phyloP scores from a whole-genome alignment of 1,284 basidiomycete species.

The Uromyces viciae-fabae region DNA sequence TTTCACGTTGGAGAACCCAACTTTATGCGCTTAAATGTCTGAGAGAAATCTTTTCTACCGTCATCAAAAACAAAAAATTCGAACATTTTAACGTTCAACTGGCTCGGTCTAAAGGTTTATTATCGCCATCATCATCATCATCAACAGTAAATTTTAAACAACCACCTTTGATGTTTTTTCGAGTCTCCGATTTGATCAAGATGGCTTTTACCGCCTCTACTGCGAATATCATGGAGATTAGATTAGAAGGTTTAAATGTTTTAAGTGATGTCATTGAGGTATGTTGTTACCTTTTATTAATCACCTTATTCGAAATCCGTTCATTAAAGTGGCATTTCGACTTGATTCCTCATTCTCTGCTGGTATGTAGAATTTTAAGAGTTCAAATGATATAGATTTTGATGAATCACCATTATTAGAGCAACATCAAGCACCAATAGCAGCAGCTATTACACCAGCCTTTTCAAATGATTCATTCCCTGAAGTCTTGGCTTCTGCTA shows the following conservation, averaged over 20 bases:
- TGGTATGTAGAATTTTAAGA: constrained; percentile 66
- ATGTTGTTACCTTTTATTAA: no score
- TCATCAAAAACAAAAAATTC: constrained; percentile 67
- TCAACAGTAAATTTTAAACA: constrained; percentile 59
- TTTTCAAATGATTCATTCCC: constrained; percentile 92
- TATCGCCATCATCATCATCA: no score
- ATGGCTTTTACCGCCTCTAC: constrained; percentile 98
- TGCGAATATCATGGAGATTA: constrained; percentile 89
- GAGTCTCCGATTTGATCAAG: constrained; percentile 87
- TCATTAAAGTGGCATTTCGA: not conserved
- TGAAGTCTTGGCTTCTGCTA: constrained; percentile 85
- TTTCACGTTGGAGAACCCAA: constrained; percentile 96
- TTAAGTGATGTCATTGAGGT: constrained; percentile 81
- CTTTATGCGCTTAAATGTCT: constrained; percentile 89
- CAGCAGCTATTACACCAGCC: constrained; percentile 93
- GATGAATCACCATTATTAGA: constrained; percentile 86
- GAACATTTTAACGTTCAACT: constrained; percentile 76
- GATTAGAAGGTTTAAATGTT: constrained; percentile 84
- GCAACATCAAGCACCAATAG: constrained; percentile 97
- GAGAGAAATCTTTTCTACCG: constrained; percentile 78
- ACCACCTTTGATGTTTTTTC: constrained; percentile 70
- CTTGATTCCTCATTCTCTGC: not conserved
- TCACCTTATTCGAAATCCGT: no score
- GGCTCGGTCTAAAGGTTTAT: constrained; percentile 55
- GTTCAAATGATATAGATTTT: constrained; percentile 85